These are phyloP conservation scores for Aphanomyces cochlioides DNA, from an alignment of 352 stramenopile species.

Conservation along the genomic window DNA sequence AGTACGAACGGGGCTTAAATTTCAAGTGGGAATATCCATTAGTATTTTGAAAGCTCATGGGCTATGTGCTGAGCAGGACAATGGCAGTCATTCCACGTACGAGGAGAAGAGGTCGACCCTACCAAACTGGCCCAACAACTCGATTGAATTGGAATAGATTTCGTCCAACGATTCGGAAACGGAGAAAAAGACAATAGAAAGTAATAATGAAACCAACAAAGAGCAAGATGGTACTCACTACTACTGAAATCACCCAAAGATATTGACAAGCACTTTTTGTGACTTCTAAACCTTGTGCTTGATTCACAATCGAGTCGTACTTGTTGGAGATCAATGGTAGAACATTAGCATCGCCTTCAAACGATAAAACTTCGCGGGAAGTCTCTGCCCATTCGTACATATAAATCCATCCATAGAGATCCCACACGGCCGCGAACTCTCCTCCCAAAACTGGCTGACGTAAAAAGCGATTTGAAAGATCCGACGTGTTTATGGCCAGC, in stretches of 20 bases:
- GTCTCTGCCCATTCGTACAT: not conserved
- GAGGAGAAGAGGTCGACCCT: not conserved
- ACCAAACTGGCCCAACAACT: conserved; percentile 1
- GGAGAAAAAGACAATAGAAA: not conserved
- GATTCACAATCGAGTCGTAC: not conserved
- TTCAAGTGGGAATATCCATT: conserved; percentile 1
- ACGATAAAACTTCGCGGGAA: not conserved
- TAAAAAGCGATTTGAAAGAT: no score
- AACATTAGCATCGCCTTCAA: not conserved
- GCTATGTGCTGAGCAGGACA: conserved; percentile 2
- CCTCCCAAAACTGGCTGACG: no score
- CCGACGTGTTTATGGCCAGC: no score
- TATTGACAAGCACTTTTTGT: not conserved
- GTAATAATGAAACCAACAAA: not conserved
- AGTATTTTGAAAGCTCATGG: not conserved
- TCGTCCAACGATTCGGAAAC: not conserved
- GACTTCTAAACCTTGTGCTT: not conserved
- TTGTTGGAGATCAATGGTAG: not conserved
- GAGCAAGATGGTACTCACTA: not conserved
- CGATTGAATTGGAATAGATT: conserved; percentile 10
- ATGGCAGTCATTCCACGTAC: conserved; percentile 21
- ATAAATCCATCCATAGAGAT: not conserved
- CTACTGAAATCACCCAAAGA: not conserved
- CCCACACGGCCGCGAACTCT: not conserved
- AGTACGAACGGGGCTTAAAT: not conserved